These are phyloP conservation scores for Trichoderma breve DNA, from an alignment of 2,329 filamentous ascomycete genomes.

Conservation along the genomic window DNA sequence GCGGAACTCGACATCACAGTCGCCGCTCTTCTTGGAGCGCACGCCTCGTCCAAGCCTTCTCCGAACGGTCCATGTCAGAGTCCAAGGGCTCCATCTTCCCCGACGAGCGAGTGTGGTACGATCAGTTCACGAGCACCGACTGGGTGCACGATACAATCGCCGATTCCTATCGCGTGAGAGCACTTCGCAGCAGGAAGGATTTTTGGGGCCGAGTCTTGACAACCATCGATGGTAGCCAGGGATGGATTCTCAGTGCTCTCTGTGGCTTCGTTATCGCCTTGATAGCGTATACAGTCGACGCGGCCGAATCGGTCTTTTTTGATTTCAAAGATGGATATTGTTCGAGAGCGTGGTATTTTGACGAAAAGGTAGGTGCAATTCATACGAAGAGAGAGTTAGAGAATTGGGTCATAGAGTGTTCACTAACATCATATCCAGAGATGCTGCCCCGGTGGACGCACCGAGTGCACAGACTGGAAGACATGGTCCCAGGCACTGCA, in stretches of 20 bases:
- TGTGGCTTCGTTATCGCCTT: slow-evolving; percentile 83
- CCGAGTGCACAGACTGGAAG: slow-evolving; percentile 55
- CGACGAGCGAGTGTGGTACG: slow-evolving; percentile 95
- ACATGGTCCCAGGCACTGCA: slow-evolving; percentile 53
- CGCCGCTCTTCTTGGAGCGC: slow-evolving; percentile 59
- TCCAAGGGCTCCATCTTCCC: slow-evolving; percentile 65
- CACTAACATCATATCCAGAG: slow-evolving; percentile 35
- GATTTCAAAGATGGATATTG: slow-evolving; percentile 93
- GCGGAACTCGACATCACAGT: slow-evolving; percentile 50
- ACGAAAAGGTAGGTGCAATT: slow-evolving; percentile 55
- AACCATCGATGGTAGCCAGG: slow-evolving; percentile 82
- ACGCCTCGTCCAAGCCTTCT: slow-evolving; percentile 61
- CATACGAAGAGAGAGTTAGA: not conserved
- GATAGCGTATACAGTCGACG: slow-evolving; percentile 84
- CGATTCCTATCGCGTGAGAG: slow-evolving; percentile 85
- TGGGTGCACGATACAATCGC: slow-evolving; percentile 98
- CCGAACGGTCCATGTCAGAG: slow-evolving; percentile 58
- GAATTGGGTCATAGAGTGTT: no score
- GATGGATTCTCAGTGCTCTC: slow-evolving; percentile 89
- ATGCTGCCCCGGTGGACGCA: slow-evolving; percentile 55
- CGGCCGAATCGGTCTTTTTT: slow-evolving; percentile 81
- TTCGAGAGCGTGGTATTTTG: slow-evolving; percentile 65
- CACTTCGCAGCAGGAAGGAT: slow-evolving; percentile 76
- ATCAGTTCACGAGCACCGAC: slow-evolving; percentile 95
- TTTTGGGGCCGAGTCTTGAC: slow-evolving; percentile 75